A percentile compares a stretch with the other conserved stretches of the same genome.
phyloP scores from a whole-genome alignment of 2,329 filamentous ascomycete genomes.

The Sclerotinia spermophila region DNA sequence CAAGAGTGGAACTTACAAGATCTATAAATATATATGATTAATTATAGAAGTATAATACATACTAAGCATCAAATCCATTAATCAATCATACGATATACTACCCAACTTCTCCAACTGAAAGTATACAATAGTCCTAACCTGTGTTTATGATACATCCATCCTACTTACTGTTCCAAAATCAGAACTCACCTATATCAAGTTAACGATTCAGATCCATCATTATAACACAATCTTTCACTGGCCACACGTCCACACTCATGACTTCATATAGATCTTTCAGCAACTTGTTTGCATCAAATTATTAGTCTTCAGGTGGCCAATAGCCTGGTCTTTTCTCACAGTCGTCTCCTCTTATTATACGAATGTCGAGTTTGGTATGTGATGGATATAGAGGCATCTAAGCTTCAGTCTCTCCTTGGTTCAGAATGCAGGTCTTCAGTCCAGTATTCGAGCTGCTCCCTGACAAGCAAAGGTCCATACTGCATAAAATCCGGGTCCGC shows the following conservation, averaged over 20 bases:
- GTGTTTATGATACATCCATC: too few relatives aligned
- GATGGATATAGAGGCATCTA: background rate
- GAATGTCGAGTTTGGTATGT: background rate
- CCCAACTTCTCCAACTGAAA: background rate
- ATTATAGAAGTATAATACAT: too few relatives aligned
- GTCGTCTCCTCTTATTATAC: background rate
- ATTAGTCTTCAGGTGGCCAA: too few relatives aligned
- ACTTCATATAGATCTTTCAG: background rate
- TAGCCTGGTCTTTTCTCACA: background rate
- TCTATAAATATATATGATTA: too few relatives aligned
- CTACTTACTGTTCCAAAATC: background rate
- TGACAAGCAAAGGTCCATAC: background rate
- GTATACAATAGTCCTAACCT: background rate
- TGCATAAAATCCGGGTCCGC: background rate
- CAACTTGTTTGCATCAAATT: background rate
- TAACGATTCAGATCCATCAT: background rate
- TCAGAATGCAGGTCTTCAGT: background rate
- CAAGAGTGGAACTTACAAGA: too few relatives aligned
- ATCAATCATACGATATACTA: background rate
- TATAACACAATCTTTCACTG: slow-evolving; percentile 3
- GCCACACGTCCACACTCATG: background rate
- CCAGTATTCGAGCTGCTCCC: too few relatives aligned
- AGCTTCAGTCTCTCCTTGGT: background rate
- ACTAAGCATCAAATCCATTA: too few relatives aligned
- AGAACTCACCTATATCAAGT: background rate